These are phyloP conservation scores for Ceratocystis albifundus DNA, from an alignment of 2,329 filamentous ascomycete genomes.

Conservation along the genomic window DNA sequence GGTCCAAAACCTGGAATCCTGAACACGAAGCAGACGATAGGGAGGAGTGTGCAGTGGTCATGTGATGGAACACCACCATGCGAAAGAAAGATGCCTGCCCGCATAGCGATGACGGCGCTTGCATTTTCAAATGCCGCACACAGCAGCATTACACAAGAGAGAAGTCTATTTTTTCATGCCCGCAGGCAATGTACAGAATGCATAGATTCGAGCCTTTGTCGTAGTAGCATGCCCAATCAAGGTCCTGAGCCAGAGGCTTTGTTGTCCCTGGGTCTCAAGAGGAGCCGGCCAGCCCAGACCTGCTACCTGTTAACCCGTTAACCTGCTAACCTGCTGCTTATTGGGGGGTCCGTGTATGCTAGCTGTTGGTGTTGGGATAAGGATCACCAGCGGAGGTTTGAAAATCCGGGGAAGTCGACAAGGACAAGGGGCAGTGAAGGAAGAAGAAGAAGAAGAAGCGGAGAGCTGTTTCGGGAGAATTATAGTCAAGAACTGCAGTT, in stretches of 20 bases:
- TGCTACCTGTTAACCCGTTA: not conserved
- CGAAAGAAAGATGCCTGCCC: too few species aligned
- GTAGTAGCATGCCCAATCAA: not conserved
- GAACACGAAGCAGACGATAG: not conserved
- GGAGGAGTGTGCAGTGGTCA: not conserved
- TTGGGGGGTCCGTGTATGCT: not conserved
- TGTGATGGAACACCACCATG: not conserved
- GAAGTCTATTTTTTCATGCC: not conserved
- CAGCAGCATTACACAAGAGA: too few species aligned
- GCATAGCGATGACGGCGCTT: not conserved
- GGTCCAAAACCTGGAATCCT: not conserved
- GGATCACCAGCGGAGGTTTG: not conserved
- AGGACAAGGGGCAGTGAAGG: conserved; percentile 1
- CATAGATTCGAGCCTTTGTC: not conserved
- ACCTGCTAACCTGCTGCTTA: too few species aligned
- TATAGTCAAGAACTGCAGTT: not conserved
- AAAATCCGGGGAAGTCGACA: conserved; percentile 15
- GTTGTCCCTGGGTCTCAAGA: too few species aligned
- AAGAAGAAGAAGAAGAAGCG: not conserved
- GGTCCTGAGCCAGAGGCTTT: not conserved
- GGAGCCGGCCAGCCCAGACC: not conserved
- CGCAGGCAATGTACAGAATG: not conserved
- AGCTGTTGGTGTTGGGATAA: not conserved
- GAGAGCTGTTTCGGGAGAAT: not conserved
- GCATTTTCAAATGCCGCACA: not conserved